Conservation (phyloP, 805 yeast species). For the Ogataea populi-albae region DNA sequence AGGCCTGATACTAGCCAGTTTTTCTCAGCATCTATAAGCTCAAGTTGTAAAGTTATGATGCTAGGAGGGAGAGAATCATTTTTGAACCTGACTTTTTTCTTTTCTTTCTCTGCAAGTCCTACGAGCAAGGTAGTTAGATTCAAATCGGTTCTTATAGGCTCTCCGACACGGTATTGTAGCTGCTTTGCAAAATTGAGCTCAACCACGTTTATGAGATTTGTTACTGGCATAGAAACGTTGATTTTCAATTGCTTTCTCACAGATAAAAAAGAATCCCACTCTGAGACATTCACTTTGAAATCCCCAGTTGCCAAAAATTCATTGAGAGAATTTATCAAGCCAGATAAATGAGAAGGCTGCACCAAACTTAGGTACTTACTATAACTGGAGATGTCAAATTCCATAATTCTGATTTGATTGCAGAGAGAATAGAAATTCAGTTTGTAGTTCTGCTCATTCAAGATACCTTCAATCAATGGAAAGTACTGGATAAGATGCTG, state of each 20-base stretch:
- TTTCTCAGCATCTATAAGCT: constrained; percentile 40
- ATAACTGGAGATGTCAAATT: constrained; percentile 11
- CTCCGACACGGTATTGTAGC: constrained; percentile 57
- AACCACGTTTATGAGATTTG: constrained; percentile 58
- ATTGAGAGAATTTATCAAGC: constrained; percentile 10
- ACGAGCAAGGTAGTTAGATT: constrained; percentile 31
- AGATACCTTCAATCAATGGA: constrained; percentile 20
- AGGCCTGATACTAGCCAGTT: constrained; percentile 81
- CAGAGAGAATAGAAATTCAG: constrained; percentile 30
- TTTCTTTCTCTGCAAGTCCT: constrained; percentile 19
- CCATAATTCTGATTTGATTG: constrained; percentile 14
- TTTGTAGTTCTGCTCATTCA: constrained; percentile 22
- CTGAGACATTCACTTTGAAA: constrained; percentile 5
- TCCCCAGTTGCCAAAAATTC: constrained; percentile 13
- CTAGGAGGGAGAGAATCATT: constrained; percentile 19
- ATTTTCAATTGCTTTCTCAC: constrained; percentile 34
- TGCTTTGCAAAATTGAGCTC: constrained; percentile 41
- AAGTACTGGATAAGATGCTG: constrained; percentile 21
- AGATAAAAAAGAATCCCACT: constrained; percentile 2
- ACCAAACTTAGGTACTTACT: constrained; percentile 11
- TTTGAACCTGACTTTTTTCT: constrained; percentile 30
- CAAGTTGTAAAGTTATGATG: constrained; percentile 23
- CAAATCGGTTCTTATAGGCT: constrained; percentile 49
- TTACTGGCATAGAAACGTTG: constrained; percentile 59
- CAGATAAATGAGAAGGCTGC: constrained; percentile 10